Percentiles rank a stretch among this genome's conserved stretches.
Evolutionary conservation across 345 rosid species (phyloP).

Genomic region (Eucalyptus pauciflora): DNA sequence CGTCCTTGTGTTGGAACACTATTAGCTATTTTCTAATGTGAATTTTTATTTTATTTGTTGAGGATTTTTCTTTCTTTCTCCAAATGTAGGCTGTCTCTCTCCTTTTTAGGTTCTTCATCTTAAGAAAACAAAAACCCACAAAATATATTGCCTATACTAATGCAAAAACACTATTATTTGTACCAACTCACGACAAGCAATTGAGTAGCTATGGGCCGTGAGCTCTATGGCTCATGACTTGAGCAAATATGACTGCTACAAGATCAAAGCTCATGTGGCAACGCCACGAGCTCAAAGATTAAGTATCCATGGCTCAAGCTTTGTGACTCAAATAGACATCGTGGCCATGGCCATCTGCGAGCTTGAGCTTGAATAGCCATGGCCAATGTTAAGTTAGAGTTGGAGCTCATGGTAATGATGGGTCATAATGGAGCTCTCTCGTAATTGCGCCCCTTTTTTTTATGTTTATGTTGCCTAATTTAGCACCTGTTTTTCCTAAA

Average conservation of each 20-base stretch:
- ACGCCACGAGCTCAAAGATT: background rate
- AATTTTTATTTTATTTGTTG: no score
- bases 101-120: background rate
- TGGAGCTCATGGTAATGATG: no score
- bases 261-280: background rate
- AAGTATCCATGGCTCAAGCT: background rate
- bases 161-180: background rate
- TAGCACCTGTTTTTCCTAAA: background rate
- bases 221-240: background rate
- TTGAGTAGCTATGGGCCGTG: background rate
- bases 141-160: background rate
- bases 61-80: no score
- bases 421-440: conserved; percentile 18
- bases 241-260: background rate
- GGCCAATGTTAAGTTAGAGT: background rate
- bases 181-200: no score
- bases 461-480: background rate
- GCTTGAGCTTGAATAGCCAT: background rate
- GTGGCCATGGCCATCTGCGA: background rate
- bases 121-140: background rate
- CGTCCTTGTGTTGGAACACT: background rate
- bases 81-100: background rate
- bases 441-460: no score
- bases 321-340: background rate
- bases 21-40: background rate